Evolutionary conservation across 2,329 filamentous ascomycete species (phyloP).

Genomic region (Clarireedia paspali): DNA sequence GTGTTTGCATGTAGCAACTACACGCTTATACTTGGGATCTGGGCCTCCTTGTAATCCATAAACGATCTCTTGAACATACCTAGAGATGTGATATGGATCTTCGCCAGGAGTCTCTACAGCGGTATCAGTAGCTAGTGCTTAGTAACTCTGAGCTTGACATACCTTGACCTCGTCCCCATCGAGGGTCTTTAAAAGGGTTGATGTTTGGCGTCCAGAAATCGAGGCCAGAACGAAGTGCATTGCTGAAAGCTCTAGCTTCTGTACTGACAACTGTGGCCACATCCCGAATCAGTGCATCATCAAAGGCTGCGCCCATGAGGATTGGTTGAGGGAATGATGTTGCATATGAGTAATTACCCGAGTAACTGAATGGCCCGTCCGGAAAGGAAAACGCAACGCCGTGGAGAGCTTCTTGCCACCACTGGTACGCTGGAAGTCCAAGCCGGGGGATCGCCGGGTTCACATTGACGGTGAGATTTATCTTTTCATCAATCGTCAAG

Average conservation of each 20-base stretch:
- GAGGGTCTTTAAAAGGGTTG: conserved; percentile 55
- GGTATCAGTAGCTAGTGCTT: too few relatives aligned
- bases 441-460: conserved; percentile 16
- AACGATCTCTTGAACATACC: conserved; percentile 25
- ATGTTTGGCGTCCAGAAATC: conserved; percentile 63
- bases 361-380: too few relatives aligned
- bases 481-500: conserved; percentile 11
- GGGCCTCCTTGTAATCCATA: conserved; percentile 44
- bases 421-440: conserved; percentile 40
- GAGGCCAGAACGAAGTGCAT: conserved; percentile 45
- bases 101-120: conserved; percentile 48
- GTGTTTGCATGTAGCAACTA: conserved; percentile 52
- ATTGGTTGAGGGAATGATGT: conserved; percentile 62
- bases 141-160: too few relatives aligned
- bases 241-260: conserved; percentile 59
- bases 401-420: conserved; percentile 57
- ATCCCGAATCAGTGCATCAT: conserved; percentile 50
- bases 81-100: conserved; percentile 40
- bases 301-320: conserved; percentile 53
- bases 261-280: conserved; percentile 49
- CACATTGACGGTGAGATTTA: conserved; percentile 11
- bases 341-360: conserved; percentile 42
- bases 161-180: conserved; percentile 50
- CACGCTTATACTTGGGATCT: conserved; percentile 33
- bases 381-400: conserved; percentile 39